A percentile compares a stretch with the other conserved stretches of the same genome.
phyloP scores from a whole-genome alignment of 495 filamentous ascomycete species.

The Podospora appendiculata region DNA sequence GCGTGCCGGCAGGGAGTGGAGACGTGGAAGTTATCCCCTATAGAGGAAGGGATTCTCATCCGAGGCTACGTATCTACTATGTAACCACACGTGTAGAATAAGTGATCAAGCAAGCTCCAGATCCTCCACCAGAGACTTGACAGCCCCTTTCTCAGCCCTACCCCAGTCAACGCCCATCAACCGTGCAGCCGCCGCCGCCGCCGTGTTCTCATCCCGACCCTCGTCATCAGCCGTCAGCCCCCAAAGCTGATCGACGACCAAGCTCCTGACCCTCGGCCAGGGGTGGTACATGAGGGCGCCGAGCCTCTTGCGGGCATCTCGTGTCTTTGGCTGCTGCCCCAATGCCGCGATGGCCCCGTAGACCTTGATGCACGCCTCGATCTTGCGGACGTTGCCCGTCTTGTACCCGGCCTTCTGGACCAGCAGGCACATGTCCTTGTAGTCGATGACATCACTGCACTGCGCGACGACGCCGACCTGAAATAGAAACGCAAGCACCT shows the following conservation, averaged over 20 bases:
- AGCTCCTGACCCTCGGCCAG: constrained; percentile 35
- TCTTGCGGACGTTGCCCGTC: constrained; percentile 65
- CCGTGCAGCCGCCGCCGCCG: constrained; percentile 8
- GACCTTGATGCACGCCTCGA: constrained; percentile 68
- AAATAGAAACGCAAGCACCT: constrained; percentile 67
- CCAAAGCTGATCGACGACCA: constrained; percentile 43
- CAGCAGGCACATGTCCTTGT: constrained; percentile 53
- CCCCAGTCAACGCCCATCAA: constrained; percentile 36
- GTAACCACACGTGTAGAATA: too few relatives aligned
- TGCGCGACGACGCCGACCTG: constrained; percentile 42
- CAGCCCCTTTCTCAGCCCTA: constrained; percentile 25
- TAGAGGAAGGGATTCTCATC: background rate
- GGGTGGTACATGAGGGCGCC: constrained; percentile 38
- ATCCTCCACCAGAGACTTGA: constrained; percentile 23
- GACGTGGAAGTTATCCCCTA: too few relatives aligned
- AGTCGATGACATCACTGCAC: constrained; percentile 16
- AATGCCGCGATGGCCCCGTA: constrained; percentile 56
- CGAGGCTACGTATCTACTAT: background rate
- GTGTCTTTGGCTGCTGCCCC: constrained; percentile 28
- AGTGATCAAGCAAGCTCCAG: constrained; percentile 7
- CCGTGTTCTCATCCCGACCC: background rate
- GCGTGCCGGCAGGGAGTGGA: too few relatives aligned
- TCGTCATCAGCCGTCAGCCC: constrained; percentile 13
- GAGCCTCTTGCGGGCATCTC: constrained; percentile 24
- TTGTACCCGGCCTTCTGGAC: constrained; percentile 77